Conservation (phyloP, 192 early-diverging fungal genomes). For the Ambispora gerdemannii region DNA sequence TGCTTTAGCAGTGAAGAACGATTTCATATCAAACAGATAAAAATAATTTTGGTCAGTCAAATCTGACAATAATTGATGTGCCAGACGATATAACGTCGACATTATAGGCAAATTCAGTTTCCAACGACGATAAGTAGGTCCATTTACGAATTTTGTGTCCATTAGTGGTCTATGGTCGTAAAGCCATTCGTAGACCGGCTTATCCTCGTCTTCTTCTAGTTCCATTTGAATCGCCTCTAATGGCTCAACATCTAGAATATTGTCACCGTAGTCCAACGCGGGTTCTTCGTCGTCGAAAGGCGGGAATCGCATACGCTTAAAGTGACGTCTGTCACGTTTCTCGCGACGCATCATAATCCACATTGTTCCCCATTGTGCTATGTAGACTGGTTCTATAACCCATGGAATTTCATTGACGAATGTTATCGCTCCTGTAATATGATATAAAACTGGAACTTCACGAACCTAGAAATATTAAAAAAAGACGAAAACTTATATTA, state of each 20-base stretch:
- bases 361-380: slow-evolving; percentile 99
- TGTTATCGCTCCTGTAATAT: slow-evolving; percentile 97
- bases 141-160: slow-evolving; percentile 77
- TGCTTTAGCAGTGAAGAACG: slow-evolving; percentile 96
- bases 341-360: slow-evolving; percentile 99
- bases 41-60: slow-evolving; percentile 96
- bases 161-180: slow-evolving; percentile 93
- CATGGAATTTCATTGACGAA: slow-evolving; percentile 96
- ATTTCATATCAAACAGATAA: slow-evolving; percentile 93
- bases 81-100: slow-evolving; percentile 90
- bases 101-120: slow-evolving; percentile 88
- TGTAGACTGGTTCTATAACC: slow-evolving; percentile 96
- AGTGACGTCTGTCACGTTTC: slow-evolving; percentile 95
- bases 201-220: slow-evolving; percentile 92
- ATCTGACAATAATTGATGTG: slow-evolving; percentile 91
- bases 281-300: slow-evolving; percentile 99
- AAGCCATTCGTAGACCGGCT: slow-evolving; percentile 88
- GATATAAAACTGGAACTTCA: slow-evolving; percentile 95
- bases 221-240: slow-evolving; percentile 99
- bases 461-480: slow-evolving; percentile 53
- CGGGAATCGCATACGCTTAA: slow-evolving; percentile 98
- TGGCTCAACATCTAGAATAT: slow-evolving; percentile 96
- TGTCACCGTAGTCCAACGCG: slow-evolving; percentile 98
- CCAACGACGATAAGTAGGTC: slow-evolving; percentile 88
- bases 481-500: background rate